These are phyloP conservation scores for Dictyostelium firmibasis DNA, from an alignment of 78 protist genomes.

Conservation along the genomic window DNA sequence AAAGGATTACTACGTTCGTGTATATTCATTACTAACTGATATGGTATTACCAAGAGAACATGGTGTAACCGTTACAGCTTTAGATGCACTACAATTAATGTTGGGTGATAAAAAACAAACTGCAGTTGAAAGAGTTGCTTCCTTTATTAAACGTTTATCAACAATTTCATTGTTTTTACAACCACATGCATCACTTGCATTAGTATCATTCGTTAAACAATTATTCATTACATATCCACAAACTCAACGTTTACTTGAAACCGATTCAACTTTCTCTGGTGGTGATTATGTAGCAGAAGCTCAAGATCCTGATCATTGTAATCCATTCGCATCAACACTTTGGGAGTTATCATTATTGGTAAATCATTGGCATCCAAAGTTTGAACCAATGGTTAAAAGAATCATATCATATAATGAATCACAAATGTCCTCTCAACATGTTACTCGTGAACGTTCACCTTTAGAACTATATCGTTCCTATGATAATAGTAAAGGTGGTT, in stretches of 20 bases:
- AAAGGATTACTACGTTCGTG: slow-evolving; percentile 36
- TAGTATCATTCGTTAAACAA: slow-evolving; percentile 31
- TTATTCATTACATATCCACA: slow-evolving; percentile 44
- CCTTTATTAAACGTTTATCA: slow-evolving; percentile 39
- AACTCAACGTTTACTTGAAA: slow-evolving; percentile 47
- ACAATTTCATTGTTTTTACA: slow-evolving; percentile 12
- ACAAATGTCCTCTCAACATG: background rate
- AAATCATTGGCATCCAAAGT: slow-evolving; percentile 74
- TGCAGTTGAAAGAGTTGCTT: slow-evolving; percentile 56
- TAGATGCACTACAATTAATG: slow-evolving; percentile 24
- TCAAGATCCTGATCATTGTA: slow-evolving; percentile 69
- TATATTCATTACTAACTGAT: slow-evolving; percentile 1
- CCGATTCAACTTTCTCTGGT: slow-evolving; percentile 13
- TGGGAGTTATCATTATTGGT: slow-evolving; percentile 44
- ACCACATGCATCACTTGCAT: slow-evolving; percentile 42
- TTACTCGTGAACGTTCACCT: slow-evolving; percentile 26
- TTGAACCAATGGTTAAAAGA: slow-evolving; percentile 52
- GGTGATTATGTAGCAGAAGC: slow-evolving; percentile 56
- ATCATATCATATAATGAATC: slow-evolving; percentile 18
- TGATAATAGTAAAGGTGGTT: slow-evolving; percentile 54
- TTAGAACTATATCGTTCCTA: slow-evolving; percentile 2
- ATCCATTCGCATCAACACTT: slow-evolving; percentile 55
- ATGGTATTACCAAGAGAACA: slow-evolving; percentile 26
- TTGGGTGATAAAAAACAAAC: slow-evolving; percentile 60
- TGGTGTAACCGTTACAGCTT: background rate